Percentiles rank a stretch among this genome's conserved stretches.
These are phyloP conservation scores for Limonium bicolor DNA, from an alignment of 148 eudicot species.

Conservation along the genomic window DNA sequence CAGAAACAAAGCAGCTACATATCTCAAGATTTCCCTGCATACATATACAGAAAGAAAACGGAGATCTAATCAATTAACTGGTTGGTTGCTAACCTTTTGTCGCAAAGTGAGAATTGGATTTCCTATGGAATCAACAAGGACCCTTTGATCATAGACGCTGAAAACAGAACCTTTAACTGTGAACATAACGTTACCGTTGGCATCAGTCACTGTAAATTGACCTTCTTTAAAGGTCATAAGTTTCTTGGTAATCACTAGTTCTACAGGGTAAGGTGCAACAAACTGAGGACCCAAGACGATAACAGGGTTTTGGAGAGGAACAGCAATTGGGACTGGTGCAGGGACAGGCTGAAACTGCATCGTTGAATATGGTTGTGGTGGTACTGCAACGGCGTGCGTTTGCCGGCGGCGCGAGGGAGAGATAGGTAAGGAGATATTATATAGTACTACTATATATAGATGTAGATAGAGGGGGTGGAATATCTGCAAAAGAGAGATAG, in stretches of 20 bases:
- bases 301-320: neutral
- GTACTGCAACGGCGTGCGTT: too few species aligned
- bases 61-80: too few species aligned
- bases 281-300: neutral
- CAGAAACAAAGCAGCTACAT: too few species aligned
- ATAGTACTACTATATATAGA: too few species aligned
- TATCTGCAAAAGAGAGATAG: too few species aligned
- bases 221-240: neutral
- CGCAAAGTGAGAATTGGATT: neutral
- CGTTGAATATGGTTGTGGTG: too few species aligned
- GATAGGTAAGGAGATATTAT: too few species aligned
- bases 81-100: slow-evolving; percentile 1
- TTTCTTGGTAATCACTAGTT: neutral
- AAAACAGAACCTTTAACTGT: neutral
- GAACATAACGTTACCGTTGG: neutral
- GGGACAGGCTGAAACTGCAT: neutral
- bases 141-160: neutral
- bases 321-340: neutral
- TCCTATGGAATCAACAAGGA: neutral
- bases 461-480: too few species aligned
- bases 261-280: neutral
- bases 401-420: too few species aligned
- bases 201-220: neutral
- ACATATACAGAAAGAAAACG: too few species aligned
- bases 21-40: too few species aligned